Percentiles rank a stretch among this genome's conserved stretches.
Conservation (phyloP, 805 yeast species). For the Metschnikowia amazonensis region DNA sequence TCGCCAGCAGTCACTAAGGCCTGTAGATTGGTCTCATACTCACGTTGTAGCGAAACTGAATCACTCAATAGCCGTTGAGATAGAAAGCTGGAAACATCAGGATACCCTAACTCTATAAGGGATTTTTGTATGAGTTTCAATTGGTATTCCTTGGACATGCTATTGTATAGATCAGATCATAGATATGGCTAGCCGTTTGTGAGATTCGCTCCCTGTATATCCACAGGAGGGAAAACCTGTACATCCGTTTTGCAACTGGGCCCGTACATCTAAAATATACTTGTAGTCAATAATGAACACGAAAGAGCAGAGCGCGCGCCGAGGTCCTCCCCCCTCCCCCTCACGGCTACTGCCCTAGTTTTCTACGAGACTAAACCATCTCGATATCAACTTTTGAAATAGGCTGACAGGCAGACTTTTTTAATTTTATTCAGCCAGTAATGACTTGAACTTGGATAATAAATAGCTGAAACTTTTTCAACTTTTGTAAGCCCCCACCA, state of each 20-base stretch:
- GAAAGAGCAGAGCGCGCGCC: no score
- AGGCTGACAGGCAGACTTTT: no score
- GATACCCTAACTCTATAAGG: conserved; percentile 30
- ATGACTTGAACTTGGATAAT: no score
- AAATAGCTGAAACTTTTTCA: no score
- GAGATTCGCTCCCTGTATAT: conserved; percentile 3
- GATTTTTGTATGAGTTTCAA: conserved; percentile 30
- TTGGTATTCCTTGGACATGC: conserved; percentile 24
- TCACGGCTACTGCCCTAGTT: no score
- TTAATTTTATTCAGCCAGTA: no score
- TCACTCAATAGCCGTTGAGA: conserved; percentile 3
- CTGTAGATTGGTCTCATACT: conserved; percentile 1
- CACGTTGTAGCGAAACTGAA: background rate
- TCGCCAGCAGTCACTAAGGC: conserved; percentile 7
- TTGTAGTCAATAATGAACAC: no score
- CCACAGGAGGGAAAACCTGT: conserved; percentile 1
- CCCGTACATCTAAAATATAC: no score
- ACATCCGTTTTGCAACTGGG: conserved; percentile 1
- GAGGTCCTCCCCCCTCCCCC: no score
- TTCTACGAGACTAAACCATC: no score
- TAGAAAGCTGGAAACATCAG: conserved; percentile 22
- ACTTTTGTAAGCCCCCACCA: no score
- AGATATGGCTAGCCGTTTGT: background rate
- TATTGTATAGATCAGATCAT: background rate
- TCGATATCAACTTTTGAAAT: no score